phyloP scores from a whole-genome alignment of 2,329 filamentous ascomycete species.

The Paecilomyces sp. region DNA sequence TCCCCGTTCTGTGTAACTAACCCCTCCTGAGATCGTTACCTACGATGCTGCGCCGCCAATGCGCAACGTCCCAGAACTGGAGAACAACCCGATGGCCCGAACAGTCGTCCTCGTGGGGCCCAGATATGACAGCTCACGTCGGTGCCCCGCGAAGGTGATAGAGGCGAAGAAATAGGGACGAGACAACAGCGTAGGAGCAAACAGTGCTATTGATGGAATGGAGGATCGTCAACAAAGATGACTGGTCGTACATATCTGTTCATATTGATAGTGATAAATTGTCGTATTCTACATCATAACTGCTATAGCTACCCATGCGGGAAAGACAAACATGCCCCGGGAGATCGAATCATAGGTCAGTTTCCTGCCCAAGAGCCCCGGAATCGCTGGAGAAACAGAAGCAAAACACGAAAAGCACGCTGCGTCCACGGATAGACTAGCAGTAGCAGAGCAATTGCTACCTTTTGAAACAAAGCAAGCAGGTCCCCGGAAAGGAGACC shows the following conservation, averaged over 20 bases:
- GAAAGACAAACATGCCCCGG: not conserved
- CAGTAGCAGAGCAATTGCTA: not conserved
- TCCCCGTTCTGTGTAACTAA: too few relatives aligned
- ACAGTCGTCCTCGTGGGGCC: not conserved
- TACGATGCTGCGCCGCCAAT: not conserved
- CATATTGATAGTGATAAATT: not conserved
- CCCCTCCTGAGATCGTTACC: too few relatives aligned
- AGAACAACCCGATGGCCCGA: not conserved
- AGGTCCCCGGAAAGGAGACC: not conserved
- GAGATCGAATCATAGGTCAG: not conserved
- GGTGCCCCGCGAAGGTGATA: not conserved
- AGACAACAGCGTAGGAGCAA: constrained; percentile 5
- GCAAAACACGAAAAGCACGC: not conserved
- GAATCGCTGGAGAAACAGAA: not conserved
- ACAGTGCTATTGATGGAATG: not conserved
- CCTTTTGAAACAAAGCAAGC: not conserved
- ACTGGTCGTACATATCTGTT: not conserved
- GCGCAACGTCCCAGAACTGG: not conserved
- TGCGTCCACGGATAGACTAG: not conserved
- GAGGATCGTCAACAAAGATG: not conserved
- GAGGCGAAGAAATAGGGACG: constrained; percentile 3
- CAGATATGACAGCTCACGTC: not conserved
- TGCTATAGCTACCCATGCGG: not conserved
- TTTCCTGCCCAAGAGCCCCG: not conserved
- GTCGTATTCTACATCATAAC: not conserved